Conservation (phyloP, 1,139 yeast species). For the Entelexis paramagnoliae region DNA sequence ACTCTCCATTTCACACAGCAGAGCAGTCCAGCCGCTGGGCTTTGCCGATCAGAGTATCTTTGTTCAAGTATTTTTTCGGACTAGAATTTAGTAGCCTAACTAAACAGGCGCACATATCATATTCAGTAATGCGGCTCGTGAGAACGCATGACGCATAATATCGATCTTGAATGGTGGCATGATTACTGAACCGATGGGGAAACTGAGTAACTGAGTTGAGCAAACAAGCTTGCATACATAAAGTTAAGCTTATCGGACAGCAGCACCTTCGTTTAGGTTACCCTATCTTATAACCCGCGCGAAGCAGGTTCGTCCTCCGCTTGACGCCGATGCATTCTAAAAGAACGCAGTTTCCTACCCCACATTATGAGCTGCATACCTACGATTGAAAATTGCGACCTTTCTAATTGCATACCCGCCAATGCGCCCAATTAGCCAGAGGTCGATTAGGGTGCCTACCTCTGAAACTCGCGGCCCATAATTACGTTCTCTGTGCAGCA, state of each 20-base stretch:
- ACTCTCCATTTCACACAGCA: background rate
- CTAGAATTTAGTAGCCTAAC: background rate
- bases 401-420: background rate
- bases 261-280: background rate
- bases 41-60: background rate
- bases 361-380: too few species aligned
- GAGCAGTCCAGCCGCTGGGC: background rate
- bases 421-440: background rate
- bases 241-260: background rate
- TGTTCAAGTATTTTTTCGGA: background rate
- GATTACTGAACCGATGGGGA: background rate
- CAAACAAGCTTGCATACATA: background rate
- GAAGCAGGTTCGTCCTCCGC: too few species aligned
- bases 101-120: background rate
- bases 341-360: too few species aligned
- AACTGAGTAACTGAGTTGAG: constrained; percentile 1
- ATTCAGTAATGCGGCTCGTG: background rate
- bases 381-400: background rate
- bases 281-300: background rate
- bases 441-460: background rate
- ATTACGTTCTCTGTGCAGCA: background rate
- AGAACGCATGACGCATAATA: constrained; percentile 4
- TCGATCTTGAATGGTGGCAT: background rate
- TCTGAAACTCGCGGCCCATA: background rate
- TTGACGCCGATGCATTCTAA: too few species aligned